phyloP scores from a whole-genome alignment of 331 rosid species.

The Acacia concinna region DNA sequence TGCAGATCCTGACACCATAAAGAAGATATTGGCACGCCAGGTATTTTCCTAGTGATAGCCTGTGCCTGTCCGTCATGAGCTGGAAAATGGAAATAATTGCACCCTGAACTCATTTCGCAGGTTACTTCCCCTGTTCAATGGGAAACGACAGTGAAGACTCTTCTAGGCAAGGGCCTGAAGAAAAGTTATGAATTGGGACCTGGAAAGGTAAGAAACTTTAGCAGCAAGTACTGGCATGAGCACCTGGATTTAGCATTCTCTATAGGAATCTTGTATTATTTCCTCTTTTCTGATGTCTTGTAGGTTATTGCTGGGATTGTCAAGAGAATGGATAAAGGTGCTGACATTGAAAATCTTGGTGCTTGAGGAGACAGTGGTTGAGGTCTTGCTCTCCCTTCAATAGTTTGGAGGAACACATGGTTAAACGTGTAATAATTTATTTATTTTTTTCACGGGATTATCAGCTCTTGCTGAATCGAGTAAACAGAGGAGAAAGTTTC shows the following conservation, averaged over 20 bases:
- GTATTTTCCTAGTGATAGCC: slow-evolving; percentile 38
- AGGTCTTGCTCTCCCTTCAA: slow-evolving; percentile 5
- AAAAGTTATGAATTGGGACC: slow-evolving; percentile 95
- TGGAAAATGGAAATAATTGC: slow-evolving; percentile 26
- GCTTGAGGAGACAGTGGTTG: slow-evolving; percentile 55
- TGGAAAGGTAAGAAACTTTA: slow-evolving; percentile 70
- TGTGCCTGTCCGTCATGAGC: not conserved
- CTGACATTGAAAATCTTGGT: slow-evolving; percentile 70
- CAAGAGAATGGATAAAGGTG: slow-evolving; percentile 84
- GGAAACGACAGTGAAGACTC: slow-evolving; percentile 95
- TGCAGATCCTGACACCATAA: slow-evolving; percentile 79
- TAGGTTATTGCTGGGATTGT: slow-evolving; percentile 95
- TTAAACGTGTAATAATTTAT: not conserved
- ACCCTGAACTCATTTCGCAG: slow-evolving; percentile 46
- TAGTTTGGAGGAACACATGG: slow-evolving; percentile 15
- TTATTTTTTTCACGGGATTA: not conserved
- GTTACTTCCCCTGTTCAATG: slow-evolving; percentile 98
- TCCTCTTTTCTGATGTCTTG: not conserved
- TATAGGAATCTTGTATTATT: not conserved
- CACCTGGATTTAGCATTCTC: not conserved
- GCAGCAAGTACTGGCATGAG: not conserved
- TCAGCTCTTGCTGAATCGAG: not conserved
- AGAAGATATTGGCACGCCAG: slow-evolving; percentile 86
- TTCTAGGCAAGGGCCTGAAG: slow-evolving; percentile 73
- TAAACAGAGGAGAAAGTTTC: not conserved